Evolutionary conservation across 179 eudicot genomes (phyloP), one percentile per base, ranked within the genome.

Genomic region (Patellifolia procumbens): DNA sequence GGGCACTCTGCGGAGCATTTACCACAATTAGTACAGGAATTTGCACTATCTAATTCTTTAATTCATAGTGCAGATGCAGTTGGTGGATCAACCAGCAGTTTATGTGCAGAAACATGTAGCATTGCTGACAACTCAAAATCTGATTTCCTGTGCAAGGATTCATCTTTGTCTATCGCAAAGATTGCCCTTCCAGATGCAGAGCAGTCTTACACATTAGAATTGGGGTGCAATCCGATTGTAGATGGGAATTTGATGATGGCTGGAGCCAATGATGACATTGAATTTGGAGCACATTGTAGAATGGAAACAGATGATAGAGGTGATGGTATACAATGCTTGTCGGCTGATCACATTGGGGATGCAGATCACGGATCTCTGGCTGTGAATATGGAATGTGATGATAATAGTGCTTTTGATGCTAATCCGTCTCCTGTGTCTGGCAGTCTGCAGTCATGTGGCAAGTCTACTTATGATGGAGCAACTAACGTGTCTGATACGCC

Each of bases 341-440:
- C 37, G n/a, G 56, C 53, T 61, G 62, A 79, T 67, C 72, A 16
- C 45, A 64, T 59, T 61, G 59, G 20, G 61, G 81, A 77, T 64
- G 71, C 42, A 22, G 74, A 83, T 69, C 73, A 70, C 42, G 78
- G 37, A 31, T 70, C 53, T 45, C 69, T 48, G 31, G 66, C 34
- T 81, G 34, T 39, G 48, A 82, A 82, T 69, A 45, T 66, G 77
- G 81, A 74, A 43, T 48, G 64, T 46, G 80, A 81, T 53, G 70
- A 49, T 68, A 52, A 61, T 72, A 55, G 58, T 51, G 72, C 73
- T 65, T 71, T 37, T 34, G 74, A 81, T 29, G 78, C 68, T 72
- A 81, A 34, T 58, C 37, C 74, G 42, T 65, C 81, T 34, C 65
- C 83, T 48, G 45, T 67, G 61, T 74, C 82, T 67, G 73, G 75